A percentile compares a stretch with the other conserved stretches of the same genome.
phyloP scores from a whole-genome alignment of 805 yeast genomes.

The Aciculoconidium aculeatum region DNA sequence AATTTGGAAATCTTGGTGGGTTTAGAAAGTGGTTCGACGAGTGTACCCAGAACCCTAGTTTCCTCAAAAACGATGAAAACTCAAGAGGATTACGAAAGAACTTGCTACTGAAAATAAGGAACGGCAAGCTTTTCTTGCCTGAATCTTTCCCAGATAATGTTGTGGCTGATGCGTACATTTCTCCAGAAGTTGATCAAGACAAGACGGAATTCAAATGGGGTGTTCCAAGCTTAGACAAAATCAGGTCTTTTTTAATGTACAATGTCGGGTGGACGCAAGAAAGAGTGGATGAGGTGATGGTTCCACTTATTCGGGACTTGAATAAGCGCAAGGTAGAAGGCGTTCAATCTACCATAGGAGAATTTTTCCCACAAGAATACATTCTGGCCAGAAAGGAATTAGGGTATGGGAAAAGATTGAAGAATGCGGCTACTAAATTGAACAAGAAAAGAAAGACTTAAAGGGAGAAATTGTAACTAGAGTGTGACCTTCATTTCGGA shows the following conservation, averaged over 20 bases:
- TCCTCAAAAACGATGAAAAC: too few species aligned
- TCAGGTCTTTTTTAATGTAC: constrained; percentile 62
- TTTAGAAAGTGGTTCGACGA: constrained; percentile 55
- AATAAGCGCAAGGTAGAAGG: constrained; percentile 55
- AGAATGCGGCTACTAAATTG: constrained; percentile 49
- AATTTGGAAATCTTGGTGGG: constrained; percentile 48
- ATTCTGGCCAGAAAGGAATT: constrained; percentile 41
- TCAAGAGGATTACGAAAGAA: constrained; percentile 50
- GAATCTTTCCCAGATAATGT: constrained; percentile 63
- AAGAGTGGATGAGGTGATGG: constrained; percentile 71
- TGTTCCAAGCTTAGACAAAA: constrained; percentile 71
- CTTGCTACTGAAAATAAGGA: constrained; percentile 49
- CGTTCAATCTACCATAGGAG: constrained; percentile 55
- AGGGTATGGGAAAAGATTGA: constrained; percentile 55
- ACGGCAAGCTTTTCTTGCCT: constrained; percentile 50
- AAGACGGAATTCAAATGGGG: constrained; percentile 85
- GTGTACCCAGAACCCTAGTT: too few species aligned
- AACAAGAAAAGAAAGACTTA: constrained; percentile 21
- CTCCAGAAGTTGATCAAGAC: constrained; percentile 84
- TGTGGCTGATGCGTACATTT: constrained; percentile 66
- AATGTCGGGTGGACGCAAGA: constrained; percentile 78
- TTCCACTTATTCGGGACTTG: constrained; percentile 79
- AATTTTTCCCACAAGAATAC: constrained; percentile 61
- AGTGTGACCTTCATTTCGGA: too few species aligned
- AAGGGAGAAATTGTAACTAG: too few species aligned